Base-by-base conservation (phyloP, 495 filamentous ascomycete species). In the Chaetomium fimeti region DNA sequence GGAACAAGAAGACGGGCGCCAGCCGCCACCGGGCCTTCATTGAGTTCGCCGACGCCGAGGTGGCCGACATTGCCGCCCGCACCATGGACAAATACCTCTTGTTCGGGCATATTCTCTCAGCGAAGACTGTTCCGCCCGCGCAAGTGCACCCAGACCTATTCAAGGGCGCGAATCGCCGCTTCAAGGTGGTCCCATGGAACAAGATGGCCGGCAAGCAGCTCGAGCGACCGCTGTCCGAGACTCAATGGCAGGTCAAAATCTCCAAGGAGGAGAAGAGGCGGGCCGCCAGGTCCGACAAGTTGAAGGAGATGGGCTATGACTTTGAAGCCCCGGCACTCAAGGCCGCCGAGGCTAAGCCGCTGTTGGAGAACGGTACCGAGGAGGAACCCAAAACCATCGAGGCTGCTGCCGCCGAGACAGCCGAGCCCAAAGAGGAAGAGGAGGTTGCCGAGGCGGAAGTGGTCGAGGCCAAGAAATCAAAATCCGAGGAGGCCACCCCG, bases 61-160 rank as follows among this genome's bases (percentile, higher is more conserved):
- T 96, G 29, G 93, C 93, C 61, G 85, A 90, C 71, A 91, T 98
- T 66, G 94, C 93, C 54, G 88, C 90, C 18, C 87, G 88, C 68
- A 97, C 94, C 3, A 98, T 98, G 95, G 84, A 98, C 78, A 97
- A 94, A 78, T 98, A 98, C 74, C 88, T 98, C 18, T 83, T 98
- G 71, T 97, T 94, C 75, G 89, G 90, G 12, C 93, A 95, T 72
- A 89, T 98, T 67, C 79, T 98, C 64, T 91, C 93, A 72, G 92
- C 91, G 77, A 90, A 91, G 74, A 77, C 84, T 36, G 84, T 98
- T 9, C 85, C 91, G 2, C 72, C 82, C 24, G 90, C 88, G 64
- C 87, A 94, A 69, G 80, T 96, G 42, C 90, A 94, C 74, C 84
- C 86, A 28, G 80, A 89, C 54, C 75, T 98, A 62, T 98, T 89